Evolutionary conservation across 805 yeast species (phyloP).

Genomic region (Torulaspora gathmanii): DNA sequence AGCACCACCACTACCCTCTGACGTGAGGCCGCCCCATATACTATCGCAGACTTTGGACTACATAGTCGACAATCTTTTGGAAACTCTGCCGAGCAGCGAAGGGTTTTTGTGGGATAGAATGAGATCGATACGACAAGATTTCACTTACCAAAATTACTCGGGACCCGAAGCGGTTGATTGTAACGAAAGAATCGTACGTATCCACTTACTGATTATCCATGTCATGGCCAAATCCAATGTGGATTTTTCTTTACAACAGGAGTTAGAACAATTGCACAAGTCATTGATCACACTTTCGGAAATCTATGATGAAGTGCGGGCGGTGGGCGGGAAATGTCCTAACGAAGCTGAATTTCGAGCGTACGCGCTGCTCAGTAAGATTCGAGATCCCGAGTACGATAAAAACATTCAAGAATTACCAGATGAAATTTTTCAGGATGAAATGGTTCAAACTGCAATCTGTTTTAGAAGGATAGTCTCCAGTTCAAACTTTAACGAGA

Average conservation of each 20-base stretch:
- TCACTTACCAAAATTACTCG: constrained; percentile 87
- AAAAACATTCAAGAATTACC: constrained; percentile 71
- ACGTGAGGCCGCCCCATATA: constrained; percentile 87
- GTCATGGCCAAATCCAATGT: constrained; percentile 68
- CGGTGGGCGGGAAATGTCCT: constrained; percentile 61
- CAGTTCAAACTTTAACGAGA: constrained; percentile 54
- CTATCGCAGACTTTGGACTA: constrained; percentile 64
- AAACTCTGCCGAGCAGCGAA: constrained; percentile 75
- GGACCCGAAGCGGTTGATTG: constrained; percentile 94
- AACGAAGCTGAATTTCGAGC: constrained; percentile 94
- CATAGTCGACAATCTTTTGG: constrained; percentile 58
- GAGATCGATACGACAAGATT: constrained; percentile 92
- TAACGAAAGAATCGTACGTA: constrained; percentile 83
- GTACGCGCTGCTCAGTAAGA: constrained; percentile 71
- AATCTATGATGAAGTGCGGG: constrained; percentile 75
- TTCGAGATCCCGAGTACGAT: constrained; percentile 81
- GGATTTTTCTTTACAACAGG: constrained; percentile 91
- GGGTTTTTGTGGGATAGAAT: constrained; percentile 96
- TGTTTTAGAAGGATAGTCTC: constrained; percentile 61
- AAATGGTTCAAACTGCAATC: constrained; percentile 64
- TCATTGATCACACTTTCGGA: constrained; percentile 84
- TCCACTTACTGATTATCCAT: constrained; percentile 78
- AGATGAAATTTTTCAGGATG: constrained; percentile 45
- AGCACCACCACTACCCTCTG: constrained; percentile 96
- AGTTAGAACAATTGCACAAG: constrained; percentile 88